Conservation (phyloP, 2,329 filamentous ascomycete species). For the Scytalidium sp. region DNA sequence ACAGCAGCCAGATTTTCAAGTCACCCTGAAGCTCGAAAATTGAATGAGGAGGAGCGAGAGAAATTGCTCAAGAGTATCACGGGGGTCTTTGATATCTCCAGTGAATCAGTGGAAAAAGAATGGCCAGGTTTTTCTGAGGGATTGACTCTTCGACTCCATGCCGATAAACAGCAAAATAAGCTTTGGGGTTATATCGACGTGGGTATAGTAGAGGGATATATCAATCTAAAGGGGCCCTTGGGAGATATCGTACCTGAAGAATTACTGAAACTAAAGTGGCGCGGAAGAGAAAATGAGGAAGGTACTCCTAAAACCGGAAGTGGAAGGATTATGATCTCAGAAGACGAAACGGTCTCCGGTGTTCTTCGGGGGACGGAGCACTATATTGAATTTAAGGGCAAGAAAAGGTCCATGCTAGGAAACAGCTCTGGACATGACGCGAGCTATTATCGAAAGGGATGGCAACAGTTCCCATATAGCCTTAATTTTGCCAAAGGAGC, state of each 20-base stretch:
- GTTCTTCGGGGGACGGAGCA: neutral
- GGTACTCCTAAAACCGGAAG: neutral
- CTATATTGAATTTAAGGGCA: slow-evolving; percentile 1
- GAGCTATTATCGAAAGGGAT: neutral
- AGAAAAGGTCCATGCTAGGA: neutral
- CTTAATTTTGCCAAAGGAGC: no score
- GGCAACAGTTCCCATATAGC: no score
- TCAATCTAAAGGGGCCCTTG: neutral
- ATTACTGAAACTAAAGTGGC: neutral
- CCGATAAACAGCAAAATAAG: neutral
- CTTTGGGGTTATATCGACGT: slow-evolving; percentile 1
- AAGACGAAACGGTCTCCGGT: neutral
- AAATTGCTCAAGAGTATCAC: neutral
- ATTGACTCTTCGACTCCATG: slow-evolving; percentile 1
- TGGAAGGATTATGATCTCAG: neutral
- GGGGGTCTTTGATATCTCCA: neutral
- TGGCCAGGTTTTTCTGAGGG: neutral
- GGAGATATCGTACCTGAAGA: neutral
- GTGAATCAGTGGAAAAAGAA: slow-evolving; percentile 2
- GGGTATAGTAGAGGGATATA: slow-evolving; percentile 3
- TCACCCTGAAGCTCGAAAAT: neutral
- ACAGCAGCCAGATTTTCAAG: neutral
- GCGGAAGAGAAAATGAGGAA: neutral
- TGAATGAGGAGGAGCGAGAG: neutral
- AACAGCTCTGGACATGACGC: neutral